Evolutionary conservation across 306 rosid species (phyloP).

Genomic region (Vigna hirtella): DNA sequence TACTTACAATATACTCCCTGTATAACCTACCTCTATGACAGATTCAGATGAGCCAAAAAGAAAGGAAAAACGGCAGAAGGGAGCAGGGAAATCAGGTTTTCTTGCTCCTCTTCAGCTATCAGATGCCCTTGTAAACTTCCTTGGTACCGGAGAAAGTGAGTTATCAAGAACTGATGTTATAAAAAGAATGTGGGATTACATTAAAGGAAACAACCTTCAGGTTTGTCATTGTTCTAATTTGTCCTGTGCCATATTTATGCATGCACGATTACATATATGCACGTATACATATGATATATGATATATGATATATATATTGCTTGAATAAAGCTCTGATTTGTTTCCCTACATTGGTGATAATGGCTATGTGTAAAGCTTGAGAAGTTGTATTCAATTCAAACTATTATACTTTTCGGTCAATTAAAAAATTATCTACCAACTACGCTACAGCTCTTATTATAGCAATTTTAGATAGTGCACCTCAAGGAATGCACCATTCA

Average conservation of each 20-base stretch:
- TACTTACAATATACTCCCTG: conserved; percentile 10
- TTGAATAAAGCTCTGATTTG: conserved; percentile 18
- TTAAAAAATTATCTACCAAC: conserved; percentile 16
- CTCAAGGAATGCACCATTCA: background rate
- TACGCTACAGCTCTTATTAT: background rate
- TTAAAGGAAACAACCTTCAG: conserved; percentile 80
- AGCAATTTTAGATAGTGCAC: background rate
- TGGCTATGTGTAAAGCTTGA: conserved; percentile 21
- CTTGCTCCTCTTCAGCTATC: conserved; percentile 82
- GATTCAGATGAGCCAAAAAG: conserved; percentile 59
- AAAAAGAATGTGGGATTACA: conserved; percentile 84
- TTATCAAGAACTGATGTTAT: conserved; percentile 66
- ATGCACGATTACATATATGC: background rate
- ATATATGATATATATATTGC: background rate
- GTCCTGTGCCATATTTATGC: background rate
- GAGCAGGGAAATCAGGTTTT: conserved; percentile 73
- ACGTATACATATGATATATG: no score
- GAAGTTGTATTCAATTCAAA: conserved; percentile 9
- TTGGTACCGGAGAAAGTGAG: conserved; percentile 75
- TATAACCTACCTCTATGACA: conserved; percentile 41
- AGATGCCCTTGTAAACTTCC: conserved; percentile 71
- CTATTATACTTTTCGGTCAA: conserved; percentile 1
- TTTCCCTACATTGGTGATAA: conserved; percentile 6
- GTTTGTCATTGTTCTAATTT: conserved; percentile 53
- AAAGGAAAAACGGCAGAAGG: conserved; percentile 73